Evolutionary conservation across 208 protist species (phyloP), one percentile per base, ranked within the genome.

Genomic region (Lotmaria passim): DNA sequence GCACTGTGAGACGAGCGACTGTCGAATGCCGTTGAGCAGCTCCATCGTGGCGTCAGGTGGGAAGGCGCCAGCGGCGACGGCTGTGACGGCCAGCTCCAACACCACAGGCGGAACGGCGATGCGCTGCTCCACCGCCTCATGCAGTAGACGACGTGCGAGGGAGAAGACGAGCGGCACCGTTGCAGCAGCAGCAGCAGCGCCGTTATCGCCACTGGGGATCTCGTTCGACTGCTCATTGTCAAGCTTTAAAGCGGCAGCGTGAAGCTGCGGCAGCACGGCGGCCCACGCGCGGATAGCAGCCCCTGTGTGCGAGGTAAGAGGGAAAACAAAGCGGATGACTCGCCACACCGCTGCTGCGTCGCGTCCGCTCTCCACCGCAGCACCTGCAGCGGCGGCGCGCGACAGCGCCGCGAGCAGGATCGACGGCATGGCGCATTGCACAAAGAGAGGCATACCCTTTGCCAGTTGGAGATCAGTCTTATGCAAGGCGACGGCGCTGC

Each of bases 351-450:
- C 31, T 28, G 31, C 47, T 36, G n/a, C 34, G 11, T n/a, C n/a
- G 19, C 21, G 15, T 3, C 10, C 11, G 33, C 14, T 28, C 17
- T 39, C 21, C n/a, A 15, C 14, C 8, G 8, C 19, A 8, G 41
- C 15, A 21, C n/a, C 21, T 10, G 31, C 41, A 41, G 6, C 43
- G 10, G 3, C 1, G 17, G 46, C 59, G 5, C 23, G 41, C 28
- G 59, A 52, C 38, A 75, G 47, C 28, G 69, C 60, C 0, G 51
- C 14, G 10, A 44, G 21, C 30, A 76, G n/a, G 24, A 70, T 61
- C 17, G 30, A 36, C 43, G 70, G 70, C 23, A 62, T 66, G 62
- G 57, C 47, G 23, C 70, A 66, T 28, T 70, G 70, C n/a, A 76
- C 62, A 31, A 57, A 76, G 31, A 57, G 53, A 8, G 70, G 70